Base-by-base conservation (phyloP, 192 early-diverging fungal species). In the Dissophora globulifera region DNA sequence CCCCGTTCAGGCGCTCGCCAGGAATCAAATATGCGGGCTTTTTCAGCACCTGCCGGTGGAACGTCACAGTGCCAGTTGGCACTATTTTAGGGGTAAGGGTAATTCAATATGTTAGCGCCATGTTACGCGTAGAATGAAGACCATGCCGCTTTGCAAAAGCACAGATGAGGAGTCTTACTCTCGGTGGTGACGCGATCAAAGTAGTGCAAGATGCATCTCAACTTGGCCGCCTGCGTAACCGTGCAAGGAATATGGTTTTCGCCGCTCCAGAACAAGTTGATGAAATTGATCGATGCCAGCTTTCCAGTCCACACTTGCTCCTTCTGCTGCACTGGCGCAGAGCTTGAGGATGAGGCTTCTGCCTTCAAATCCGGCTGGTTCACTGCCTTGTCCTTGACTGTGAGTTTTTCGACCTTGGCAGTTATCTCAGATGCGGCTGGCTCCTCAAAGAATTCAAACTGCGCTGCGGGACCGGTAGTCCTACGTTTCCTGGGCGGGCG, bases 121-220 rank as follows among this genome's bases (percentile, higher is more conserved):
- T n/a, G n/a, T n/a, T n/a, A n/a, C n/a, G n/a, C n/a, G n/a, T n/a
- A n/a, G n/a, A n/a, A n/a, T n/a, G n/a, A n/a, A n/a, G n/a, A n/a
- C 35, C 35, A 38, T 38, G 35, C 35, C 35, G 13, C n/a, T n/a
- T n/a, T n/a, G n/a, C n/a, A n/a, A n/a, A n/a, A n/a, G n/a, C n/a
- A n/a, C n/a, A n/a, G 6, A 13, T 2, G 12, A n/a, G 8, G 2
- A 46, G 9, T 19, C 61, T 67, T 76, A 76, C 72, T 67, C 45
- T 76, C 63, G 1, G 46, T 67, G 38, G 72, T 76, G 17, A 76
- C 64, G 7, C 72, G 62, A 12, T 76, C 72, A 66, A 76, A 76
- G 51, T 76, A 76, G 30, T 76, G 72, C 15, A 76, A 32, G 16
- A 76, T 51, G 30, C 72, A 76, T 3, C 72, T 48, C 17, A 76